phyloP scores from a whole-genome alignment of 169 alveolate genomes.

The Cryptosporidium sp. region DNA sequence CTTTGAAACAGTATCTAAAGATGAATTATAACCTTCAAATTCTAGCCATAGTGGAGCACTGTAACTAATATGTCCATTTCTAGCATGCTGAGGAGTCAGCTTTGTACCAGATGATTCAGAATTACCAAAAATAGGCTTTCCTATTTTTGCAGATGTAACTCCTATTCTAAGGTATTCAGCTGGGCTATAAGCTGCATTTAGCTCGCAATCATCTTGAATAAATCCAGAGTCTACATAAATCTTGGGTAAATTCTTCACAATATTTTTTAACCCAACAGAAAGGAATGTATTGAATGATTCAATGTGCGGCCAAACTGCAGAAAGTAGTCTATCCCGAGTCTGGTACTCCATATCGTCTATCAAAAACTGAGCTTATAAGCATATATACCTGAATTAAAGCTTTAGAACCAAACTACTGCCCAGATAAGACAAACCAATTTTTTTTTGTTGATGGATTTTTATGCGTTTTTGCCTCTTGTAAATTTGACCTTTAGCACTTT shows the following conservation, averaged over 20 bases:
- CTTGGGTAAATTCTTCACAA: constrained; percentile 63
- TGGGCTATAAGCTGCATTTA: constrained; percentile 60
- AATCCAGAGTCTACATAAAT: constrained; percentile 58
- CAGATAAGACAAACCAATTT: not conserved
- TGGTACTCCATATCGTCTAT: constrained; percentile 65
- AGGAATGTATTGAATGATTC: constrained; percentile 65
- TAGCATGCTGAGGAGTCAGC: constrained; percentile 92
- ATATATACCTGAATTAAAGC: constrained; percentile 2
- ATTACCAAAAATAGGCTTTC: constrained; percentile 67
- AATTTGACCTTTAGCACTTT: constrained; percentile 4
- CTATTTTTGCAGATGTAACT: constrained; percentile 58
- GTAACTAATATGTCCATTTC: constrained; percentile 90
- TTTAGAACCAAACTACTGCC: not conserved
- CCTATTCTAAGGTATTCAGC: constrained; percentile 51
- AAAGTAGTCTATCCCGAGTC: constrained; percentile 59
- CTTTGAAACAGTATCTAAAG: constrained; percentile 83
- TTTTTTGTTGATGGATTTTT: not conserved
- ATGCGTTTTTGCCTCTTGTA: constrained; percentile 19
- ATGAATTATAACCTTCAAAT: constrained; percentile 84
- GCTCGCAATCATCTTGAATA: constrained; percentile 65
- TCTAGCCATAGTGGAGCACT: constrained; percentile 93
- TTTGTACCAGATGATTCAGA: constrained; percentile 79
- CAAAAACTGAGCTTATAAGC: not conserved
- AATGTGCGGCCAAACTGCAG: constrained; percentile 76
- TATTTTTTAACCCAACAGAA: constrained; percentile 43